Percentiles rank a stretch among this genome's conserved stretches.
Evolutionary conservation across 1,139 yeast species (phyloP).

Genomic region (Lipomyces yarrowii): DNA sequence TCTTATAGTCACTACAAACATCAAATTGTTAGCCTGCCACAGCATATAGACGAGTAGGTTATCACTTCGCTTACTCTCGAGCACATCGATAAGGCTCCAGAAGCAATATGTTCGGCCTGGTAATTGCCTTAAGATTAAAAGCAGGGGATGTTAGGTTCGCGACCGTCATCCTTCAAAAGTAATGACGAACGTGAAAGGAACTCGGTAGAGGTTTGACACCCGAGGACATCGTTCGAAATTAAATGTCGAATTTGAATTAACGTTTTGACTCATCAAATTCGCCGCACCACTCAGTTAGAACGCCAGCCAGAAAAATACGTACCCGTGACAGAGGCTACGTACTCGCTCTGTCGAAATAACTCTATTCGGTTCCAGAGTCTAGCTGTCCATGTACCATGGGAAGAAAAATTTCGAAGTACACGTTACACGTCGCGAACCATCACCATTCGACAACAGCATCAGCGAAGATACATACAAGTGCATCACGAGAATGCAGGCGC

Average conservation of each 20-base stretch:
- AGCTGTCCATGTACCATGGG: not conserved
- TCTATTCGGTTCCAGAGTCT: too few species aligned
- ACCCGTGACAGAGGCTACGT: not conserved
- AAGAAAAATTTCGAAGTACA: constrained; percentile 10
- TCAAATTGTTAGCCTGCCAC: not conserved
- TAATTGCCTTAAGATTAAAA: constrained; percentile 60
- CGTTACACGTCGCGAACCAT: not conserved
- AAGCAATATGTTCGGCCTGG: constrained; percentile 65
- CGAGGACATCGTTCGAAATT: too few species aligned
- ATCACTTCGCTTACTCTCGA: constrained; percentile 55
- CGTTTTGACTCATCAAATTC: not conserved
- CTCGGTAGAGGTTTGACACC: not conserved
- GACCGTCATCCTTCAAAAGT: constrained; percentile 22
- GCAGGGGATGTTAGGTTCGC: constrained; percentile 37
- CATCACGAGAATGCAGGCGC: constrained; percentile 61
- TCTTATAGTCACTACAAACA: constrained; percentile 62
- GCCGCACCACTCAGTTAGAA: not conserved
- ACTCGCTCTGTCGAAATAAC: too few species aligned
- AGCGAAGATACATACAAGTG: not conserved
- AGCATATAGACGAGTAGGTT: not conserved
- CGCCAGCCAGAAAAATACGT: not conserved
- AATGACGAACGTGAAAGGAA: not conserved
- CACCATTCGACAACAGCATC: not conserved
- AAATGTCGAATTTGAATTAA: not conserved
- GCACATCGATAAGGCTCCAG: constrained; percentile 92